A percentile compares a stretch with the other conserved stretches of the same genome.
Conservation (phyloP, 495 filamentous ascomycete genomes). For the Penicillium subrubescens region DNA sequence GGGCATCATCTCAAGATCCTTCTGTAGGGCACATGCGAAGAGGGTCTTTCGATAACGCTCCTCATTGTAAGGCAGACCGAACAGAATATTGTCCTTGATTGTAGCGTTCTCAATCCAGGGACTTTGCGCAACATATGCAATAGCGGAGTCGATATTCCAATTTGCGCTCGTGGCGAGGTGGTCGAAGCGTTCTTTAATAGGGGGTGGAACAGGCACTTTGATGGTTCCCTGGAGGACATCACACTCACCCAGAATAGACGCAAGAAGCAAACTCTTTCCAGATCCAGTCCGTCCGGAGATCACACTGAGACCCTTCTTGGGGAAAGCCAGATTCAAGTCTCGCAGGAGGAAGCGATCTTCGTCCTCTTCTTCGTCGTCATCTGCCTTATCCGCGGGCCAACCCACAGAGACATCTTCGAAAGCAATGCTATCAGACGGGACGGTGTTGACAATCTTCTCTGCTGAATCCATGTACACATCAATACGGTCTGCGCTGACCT, state of each 20-base stretch:
- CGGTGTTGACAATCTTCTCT: slow-evolving; percentile 62
- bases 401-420: slow-evolving; percentile 73
- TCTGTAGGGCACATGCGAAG: slow-evolving; percentile 68
- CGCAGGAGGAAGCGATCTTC: slow-evolving; percentile 57
- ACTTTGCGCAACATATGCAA: slow-evolving; percentile 80
- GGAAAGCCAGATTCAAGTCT: slow-evolving; percentile 65
- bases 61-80: slow-evolving; percentile 68
- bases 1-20: slow-evolving; percentile 72
- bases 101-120: slow-evolving; percentile 87
- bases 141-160: slow-evolving; percentile 56
- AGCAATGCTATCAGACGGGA: slow-evolving; percentile 56
- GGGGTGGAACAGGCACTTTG: slow-evolving; percentile 42
- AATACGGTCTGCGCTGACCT: slow-evolving; percentile 73
- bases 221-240: slow-evolving; percentile 51
- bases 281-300: slow-evolving; percentile 59
- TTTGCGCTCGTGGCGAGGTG: slow-evolving; percentile 25
- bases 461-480: slow-evolving; percentile 68
- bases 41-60: slow-evolving; percentile 66
- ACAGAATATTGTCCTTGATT: slow-evolving; percentile 72
- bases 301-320: slow-evolving; percentile 67
- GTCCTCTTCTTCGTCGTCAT: slow-evolving; percentile 53
- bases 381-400: slow-evolving; percentile 61
- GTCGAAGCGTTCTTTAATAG: slow-evolving; percentile 30
- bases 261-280: slow-evolving; percentile 65
- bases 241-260: slow-evolving; percentile 63